Percentiles rank a stretch among this genome's conserved stretches.
Conservation (phyloP, 805 yeast species). For the Lachancea kluyveri region DNA sequence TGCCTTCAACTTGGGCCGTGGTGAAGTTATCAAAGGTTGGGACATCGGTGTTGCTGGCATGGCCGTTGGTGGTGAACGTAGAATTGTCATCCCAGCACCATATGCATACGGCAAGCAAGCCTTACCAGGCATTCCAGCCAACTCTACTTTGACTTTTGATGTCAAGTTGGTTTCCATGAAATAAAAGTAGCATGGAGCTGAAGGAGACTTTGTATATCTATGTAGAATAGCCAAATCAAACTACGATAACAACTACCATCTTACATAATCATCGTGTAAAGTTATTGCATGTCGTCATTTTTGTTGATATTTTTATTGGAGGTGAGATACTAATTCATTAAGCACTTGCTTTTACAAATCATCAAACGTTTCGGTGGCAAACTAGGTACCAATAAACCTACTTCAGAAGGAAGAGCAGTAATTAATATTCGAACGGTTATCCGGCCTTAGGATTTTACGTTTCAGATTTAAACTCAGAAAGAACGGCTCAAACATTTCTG, state of each 20-base stretch:
- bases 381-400: too few relatives aligned
- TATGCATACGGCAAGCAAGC: slow-evolving; percentile 94
- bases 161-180: slow-evolving; percentile 88
- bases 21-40: slow-evolving; percentile 98
- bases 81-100: slow-evolving; percentile 91
- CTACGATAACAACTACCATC: neutral
- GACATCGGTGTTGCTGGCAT: slow-evolving; percentile 98
- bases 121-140: slow-evolving; percentile 96
- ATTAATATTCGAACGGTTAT: too few relatives aligned
- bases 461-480: too few relatives aligned
- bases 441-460: too few relatives aligned
- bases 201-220: neutral
- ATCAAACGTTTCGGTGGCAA: too few relatives aligned
- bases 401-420: too few relatives aligned
- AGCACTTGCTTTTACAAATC: too few relatives aligned
- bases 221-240: neutral
- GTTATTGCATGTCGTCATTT: too few relatives aligned
- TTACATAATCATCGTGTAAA: too few relatives aligned
- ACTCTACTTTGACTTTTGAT: slow-evolving; percentile 93
- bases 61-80: slow-evolving; percentile 98
- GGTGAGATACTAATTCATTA: too few relatives aligned
- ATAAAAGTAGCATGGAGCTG: slow-evolving; percentile 36
- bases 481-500: too few relatives aligned
- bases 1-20: slow-evolving; percentile 83
- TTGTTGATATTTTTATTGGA: too few relatives aligned